phyloP scores from a whole-genome alignment of 1,139 yeast genomes.

The Magnusiomyces tetraspermus region DNA sequence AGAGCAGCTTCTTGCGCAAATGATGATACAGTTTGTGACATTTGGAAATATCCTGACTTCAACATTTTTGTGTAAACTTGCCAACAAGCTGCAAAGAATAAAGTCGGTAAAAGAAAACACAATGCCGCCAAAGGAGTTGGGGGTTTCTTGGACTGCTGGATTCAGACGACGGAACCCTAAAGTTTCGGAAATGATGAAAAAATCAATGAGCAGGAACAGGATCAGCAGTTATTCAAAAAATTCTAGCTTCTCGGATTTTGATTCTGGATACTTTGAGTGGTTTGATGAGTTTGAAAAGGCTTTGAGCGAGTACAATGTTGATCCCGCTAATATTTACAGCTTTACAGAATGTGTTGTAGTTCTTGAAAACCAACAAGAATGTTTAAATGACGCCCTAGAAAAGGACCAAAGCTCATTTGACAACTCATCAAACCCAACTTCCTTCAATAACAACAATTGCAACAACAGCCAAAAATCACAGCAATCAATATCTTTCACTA shows the following conservation, averaged over 20 bases:
- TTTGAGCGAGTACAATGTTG: slow-evolving; percentile 1
- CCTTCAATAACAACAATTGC: too few species aligned
- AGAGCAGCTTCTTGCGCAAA: slow-evolving; percentile 7
- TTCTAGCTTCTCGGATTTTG: not conserved
- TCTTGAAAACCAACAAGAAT: too few species aligned
- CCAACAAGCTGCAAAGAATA: slow-evolving; percentile 6
- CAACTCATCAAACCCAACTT: too few species aligned
- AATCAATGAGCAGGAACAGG: slow-evolving; percentile 9
- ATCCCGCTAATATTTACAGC: slow-evolving; percentile 10
- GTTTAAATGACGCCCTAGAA: too few species aligned
- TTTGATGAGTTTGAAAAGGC: slow-evolving; percentile 4
- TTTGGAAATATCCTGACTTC: slow-evolving; percentile 10
- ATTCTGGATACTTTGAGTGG: slow-evolving; percentile 4
- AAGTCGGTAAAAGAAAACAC: slow-evolving; percentile 3
- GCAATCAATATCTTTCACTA: too few species aligned
- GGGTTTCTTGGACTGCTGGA: slow-evolving; percentile 12
- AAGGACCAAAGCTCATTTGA: too few species aligned
- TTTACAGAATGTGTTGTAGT: slow-evolving; percentile 11
- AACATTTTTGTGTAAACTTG: slow-evolving; percentile 11
- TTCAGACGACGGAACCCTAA: slow-evolving; percentile 8
- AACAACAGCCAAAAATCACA: too few species aligned
- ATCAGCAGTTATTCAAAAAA: slow-evolving; percentile 8
- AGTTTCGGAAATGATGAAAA: slow-evolving; percentile 9
- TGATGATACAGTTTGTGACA: slow-evolving; percentile 6
- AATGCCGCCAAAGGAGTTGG: slow-evolving; percentile 7